Conservation (phyloP, 345 rosid genomes). For the Camelina sativa region DNA sequence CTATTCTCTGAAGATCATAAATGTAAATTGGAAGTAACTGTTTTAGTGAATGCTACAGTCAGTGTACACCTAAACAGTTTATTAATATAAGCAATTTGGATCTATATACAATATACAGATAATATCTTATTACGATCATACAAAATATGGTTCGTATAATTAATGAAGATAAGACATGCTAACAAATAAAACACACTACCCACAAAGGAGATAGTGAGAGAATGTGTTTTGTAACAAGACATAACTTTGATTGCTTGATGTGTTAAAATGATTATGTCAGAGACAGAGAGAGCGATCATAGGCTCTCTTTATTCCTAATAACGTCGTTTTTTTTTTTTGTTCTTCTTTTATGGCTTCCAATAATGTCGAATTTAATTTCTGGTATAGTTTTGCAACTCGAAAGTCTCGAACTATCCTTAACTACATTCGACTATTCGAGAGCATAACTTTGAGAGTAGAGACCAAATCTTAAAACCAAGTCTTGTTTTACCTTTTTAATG, state of each 20-base stretch:
- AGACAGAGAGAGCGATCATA: constrained; percentile 36
- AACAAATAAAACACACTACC: constrained; percentile 35
- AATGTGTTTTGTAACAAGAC: constrained; percentile 37
- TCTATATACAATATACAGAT: background rate
- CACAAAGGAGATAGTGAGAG: constrained; percentile 29
- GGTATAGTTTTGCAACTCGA: background rate
- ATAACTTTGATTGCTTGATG: constrained; percentile 44
- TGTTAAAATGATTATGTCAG: constrained; percentile 48
- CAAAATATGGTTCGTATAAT: constrained; percentile 7
- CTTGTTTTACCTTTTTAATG: background rate
- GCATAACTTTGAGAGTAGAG: background rate
- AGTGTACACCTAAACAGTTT: background rate
- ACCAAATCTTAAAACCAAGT: background rate
- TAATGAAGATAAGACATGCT: constrained; percentile 43
- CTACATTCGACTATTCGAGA: background rate
- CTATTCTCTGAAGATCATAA: background rate
- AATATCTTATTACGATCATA: background rate
- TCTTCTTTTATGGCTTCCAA: background rate
- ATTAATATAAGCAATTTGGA: background rate
- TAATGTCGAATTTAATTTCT: background rate
- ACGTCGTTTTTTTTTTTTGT: background rate
- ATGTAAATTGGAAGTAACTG: background rate
- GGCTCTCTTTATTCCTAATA: background rate
- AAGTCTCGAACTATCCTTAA: background rate
- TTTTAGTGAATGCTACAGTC: background rate